Base-by-base conservation (phyloP, 768 basidiomycete genomes). In the Lentinula detonsa region DNA sequence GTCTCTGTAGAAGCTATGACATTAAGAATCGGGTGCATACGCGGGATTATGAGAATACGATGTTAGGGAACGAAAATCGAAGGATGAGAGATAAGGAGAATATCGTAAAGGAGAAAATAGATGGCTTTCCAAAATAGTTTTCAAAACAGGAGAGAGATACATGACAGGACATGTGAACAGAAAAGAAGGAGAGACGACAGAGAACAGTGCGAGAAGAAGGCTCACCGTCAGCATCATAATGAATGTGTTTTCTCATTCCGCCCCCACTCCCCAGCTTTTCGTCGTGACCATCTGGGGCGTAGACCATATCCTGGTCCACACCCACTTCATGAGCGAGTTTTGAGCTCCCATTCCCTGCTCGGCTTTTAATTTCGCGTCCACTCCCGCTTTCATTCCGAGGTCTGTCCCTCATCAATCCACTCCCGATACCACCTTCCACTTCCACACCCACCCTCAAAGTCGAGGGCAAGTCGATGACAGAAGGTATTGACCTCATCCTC, bases 161-260 rank as follows among this genome's bases (percentile, higher is more conserved):
- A 28, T 28, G 28, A 28, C 28, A 28, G 28, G 28, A 28, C 28
- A 28, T 28, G 3, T 28, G 28, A 28, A 28, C 28, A 28, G 28
- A 28, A 28, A 28, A 28, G 28, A 28, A 28, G 1, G 28, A 28
- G 28, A 28, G 28, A 28, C 28, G 28, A 28, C 28, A 28, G 28
- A 28, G 28, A 28, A 28, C 28, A 28, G 2, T 2, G 2, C 28
- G 28, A 39, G 18, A 48, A 34, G 45, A 34, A 43, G 18, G 76
- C 85, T 64, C 60, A 91, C 92, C 92, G 72, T 91, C 91, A 11
- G 89, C 91, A 74, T 93, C 93, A 66, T 93, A 92, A 73, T 90
- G 91, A 61, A 85, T 90, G 39, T 46, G 86, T 76, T 33, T 61
- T 61, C 40, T 69, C 66, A 18, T 66, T 70, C 34, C 53, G 49